These are phyloP conservation scores for Hebeloma cylindrosporum DNA, from an alignment of 768 basidiomycete species.

Conservation along the genomic window DNA sequence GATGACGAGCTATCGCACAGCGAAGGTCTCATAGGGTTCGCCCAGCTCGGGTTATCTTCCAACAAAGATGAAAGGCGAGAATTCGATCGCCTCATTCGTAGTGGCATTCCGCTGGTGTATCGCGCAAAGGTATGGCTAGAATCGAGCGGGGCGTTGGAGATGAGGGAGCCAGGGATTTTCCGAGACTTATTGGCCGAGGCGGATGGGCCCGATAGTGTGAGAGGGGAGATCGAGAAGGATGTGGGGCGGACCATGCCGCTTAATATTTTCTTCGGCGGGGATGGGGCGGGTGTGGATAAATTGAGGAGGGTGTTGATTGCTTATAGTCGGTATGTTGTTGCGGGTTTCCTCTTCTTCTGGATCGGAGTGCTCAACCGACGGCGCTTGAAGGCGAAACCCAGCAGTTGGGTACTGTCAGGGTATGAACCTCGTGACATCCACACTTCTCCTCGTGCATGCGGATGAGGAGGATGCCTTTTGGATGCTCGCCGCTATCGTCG, in stretches of 20 bases:
- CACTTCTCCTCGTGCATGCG: constrained; percentile 86
- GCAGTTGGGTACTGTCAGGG: constrained; percentile 93
- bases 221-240: constrained; percentile 93
- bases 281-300: constrained; percentile 93
- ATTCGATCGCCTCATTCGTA: constrained; percentile 77
- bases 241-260: constrained; percentile 89
- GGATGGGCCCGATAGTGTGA: constrained; percentile 47
- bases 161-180: constrained; percentile 90
- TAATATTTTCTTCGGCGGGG: constrained; percentile 96
- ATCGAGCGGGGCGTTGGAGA: constrained; percentile 90
- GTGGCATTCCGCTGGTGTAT: constrained; percentile 85
- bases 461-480: constrained; percentile 98
- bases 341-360: not conserved
- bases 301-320: constrained; percentile 86
- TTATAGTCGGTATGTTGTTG: constrained; percentile 76
- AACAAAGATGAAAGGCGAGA: constrained; percentile 77
- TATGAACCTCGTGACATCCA: constrained; percentile 95
- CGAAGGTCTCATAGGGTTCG: constrained; percentile 87
- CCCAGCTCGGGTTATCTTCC: constrained; percentile 78
- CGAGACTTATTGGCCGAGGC: constrained; percentile 70
- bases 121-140: constrained; percentile 92
- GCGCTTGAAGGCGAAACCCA: constrained; percentile 72
- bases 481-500: constrained; percentile 87
- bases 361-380: constrained; percentile 1
- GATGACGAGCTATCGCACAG: constrained; percentile 78